Base-by-base conservation (phyloP, 2,329 filamentous ascomycete species). In the Diaporthe australafricana region DNA sequence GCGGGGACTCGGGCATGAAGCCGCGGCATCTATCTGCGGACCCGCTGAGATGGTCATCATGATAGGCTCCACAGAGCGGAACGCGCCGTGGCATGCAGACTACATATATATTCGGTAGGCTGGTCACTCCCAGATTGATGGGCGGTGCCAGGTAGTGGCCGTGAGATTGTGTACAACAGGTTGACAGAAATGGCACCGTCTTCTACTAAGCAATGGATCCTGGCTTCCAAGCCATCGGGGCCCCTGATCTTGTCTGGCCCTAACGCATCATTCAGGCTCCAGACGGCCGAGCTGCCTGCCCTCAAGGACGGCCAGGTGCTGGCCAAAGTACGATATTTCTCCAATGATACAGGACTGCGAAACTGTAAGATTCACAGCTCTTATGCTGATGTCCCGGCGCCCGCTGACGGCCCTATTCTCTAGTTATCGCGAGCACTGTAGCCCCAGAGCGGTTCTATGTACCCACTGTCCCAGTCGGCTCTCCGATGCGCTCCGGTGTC, bases 271-370 rank as follows among this genome's bases (percentile, higher is more conserved):
- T 79, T 78, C 69, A 75, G 74, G 53, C 75, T 79, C 40, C 73
- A 79, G 73, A 78, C 75, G 20, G 68, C 68, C 14, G 71, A 73
- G 30, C 73, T 79, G 11, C 76, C 77, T 9, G 42, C 74, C 22
- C 72, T 79, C 14, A 63, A 75, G 69, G 75, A 76, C 5, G 77
- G 75, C 52, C 76, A 79, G 68, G 60, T 79, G 17, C 73, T 79
- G 1, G 74, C 70, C 62, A 75, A 74, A 57, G 75, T 77, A 25
- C 72, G 56, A 30, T 78, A 78, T 62, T 79, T 79, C 73, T 79
- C 78, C 47, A 79, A 79, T 71, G 78, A 79, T 66, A 77, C 78
- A 4, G 78, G 77, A 48, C 75, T 77, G 47, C 75, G 78, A 45
- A 77, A 77, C 57, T 79, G 60, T 65, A 14, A 35, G 60, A 27